Base-by-base conservation (phyloP, 2,329 filamentous ascomycete species). In the Orbilia blumenaviensis region DNA sequence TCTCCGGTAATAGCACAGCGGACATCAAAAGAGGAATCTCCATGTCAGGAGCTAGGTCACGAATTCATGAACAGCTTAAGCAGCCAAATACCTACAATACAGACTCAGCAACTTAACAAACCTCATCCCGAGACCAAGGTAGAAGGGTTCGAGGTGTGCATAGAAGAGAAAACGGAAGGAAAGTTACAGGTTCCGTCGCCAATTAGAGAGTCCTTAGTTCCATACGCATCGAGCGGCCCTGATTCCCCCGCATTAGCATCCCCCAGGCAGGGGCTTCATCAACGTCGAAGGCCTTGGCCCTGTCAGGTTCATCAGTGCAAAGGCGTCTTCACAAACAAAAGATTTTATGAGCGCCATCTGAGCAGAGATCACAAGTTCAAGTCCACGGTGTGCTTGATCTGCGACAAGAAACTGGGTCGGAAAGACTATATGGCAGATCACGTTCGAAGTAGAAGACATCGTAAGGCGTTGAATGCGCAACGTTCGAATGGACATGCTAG, bases 401-500 rank as follows among this genome's bases (percentile, higher is more conserved):
- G 72, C n/a, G 64, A 50, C 0, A 56, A 56, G 23, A 50, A 29
- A 23, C 41, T 76, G 1, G 72, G 72, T 8, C 38, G 72, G 3
- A 64, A 66, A 23, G 72, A 76, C 46, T 76, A 76, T 16, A 48
- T 76, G 56, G 21, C 58, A 27, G 72, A 76, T 52, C 72, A 76
- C 23, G 18, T 66, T 5, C 16, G 58, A 10, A 76, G 72, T 41
- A 12, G 34, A 18, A 36, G 64, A 21, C 72, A 76, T 27, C 5
- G 10, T 14, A 42, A 6, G 3, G 72, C 71, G 0, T n/a, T 68
- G n/a, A 32, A 58, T 21, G 41, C 18, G 9, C 16, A 38, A 38
- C n/a, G n/a, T n/a, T n/a, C n/a, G n/a, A n/a, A n/a, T n/a, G n/a
- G n/a, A n/a, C n/a, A n/a, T n/a, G n/a, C n/a, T n/a, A n/a, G n/a